phyloP scores from a whole-genome alignment of 78 protist species.

The Salpingoeca rosetta region DNA sequence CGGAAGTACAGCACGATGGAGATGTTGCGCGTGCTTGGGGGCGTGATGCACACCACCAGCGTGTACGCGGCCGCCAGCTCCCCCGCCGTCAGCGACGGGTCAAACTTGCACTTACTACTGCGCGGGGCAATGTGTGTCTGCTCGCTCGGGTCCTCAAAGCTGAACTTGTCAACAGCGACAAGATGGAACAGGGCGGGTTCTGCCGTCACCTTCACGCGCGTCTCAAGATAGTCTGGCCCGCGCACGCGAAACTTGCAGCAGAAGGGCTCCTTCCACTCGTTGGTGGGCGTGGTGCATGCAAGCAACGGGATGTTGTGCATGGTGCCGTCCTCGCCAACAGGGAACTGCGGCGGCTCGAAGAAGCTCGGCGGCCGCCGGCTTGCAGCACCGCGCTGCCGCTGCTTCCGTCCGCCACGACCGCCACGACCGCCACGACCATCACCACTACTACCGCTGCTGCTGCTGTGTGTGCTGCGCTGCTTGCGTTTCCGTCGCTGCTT shows the following conservation, averaged over 20 bases:
- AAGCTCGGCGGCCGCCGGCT: too few species aligned
- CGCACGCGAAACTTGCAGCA: neutral
- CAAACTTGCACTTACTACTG: neutral
- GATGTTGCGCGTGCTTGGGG: neutral
- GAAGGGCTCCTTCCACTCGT: neutral
- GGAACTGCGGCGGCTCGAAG: too few species aligned
- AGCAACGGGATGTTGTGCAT: neutral
- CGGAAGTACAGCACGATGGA: neutral
- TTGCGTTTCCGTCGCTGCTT: too few species aligned
- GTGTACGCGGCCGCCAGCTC: neutral
- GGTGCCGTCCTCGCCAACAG: neutral
- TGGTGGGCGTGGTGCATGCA: neutral
- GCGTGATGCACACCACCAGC: neutral
- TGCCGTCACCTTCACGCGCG: neutral
- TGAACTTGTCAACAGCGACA: neutral
- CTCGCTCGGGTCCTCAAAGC: neutral
- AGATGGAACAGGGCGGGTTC: neutral
- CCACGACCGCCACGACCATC: too few species aligned
- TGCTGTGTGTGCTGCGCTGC: neutral
- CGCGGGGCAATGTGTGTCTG: neutral
- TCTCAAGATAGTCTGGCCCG: neutral
- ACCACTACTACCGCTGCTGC: too few species aligned
- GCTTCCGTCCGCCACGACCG: too few species aligned
- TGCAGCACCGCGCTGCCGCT: neutral
- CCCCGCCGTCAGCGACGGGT: neutral